phyloP scores from a whole-genome alignment of 306 rosid genomes.

The Vigna unguiculata region DNA sequence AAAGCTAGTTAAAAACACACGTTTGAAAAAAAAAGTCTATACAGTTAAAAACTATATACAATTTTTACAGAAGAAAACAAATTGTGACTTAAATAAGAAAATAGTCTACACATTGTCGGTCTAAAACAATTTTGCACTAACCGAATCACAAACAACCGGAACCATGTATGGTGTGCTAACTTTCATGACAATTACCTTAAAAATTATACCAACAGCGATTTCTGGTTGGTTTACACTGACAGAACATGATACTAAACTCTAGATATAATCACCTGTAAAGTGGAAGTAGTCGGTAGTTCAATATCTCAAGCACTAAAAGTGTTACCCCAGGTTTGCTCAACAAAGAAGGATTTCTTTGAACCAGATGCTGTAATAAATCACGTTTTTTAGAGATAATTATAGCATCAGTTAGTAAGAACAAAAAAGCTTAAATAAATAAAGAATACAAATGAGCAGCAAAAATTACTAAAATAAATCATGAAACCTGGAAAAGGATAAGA shows the following conservation, averaged over 20 bases:
- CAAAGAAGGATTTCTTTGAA: conserved; percentile 78
- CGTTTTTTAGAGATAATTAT: conserved; percentile 38
- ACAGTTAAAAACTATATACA: conserved; percentile 9
- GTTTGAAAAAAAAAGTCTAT: neutral
- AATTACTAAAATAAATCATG: conserved; percentile 30
- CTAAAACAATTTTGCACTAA: no score
- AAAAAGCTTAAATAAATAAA: neutral
- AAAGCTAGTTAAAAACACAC: neutral
- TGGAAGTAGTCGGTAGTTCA: conserved; percentile 97
- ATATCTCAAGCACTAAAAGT: conserved; percentile 91
- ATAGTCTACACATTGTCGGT: no score
- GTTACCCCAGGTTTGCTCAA: conserved; percentile 96
- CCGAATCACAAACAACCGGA: no score
- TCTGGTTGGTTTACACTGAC: neutral
- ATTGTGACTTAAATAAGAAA: neutral
- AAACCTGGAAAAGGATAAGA: conserved; percentile 32
- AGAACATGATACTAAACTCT: neutral
- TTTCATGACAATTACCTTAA: neutral
- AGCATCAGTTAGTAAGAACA: neutral
- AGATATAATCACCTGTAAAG: conserved; percentile 80
- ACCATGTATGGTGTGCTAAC: no score
- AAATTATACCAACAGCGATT: neutral
- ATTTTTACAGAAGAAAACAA: neutral
- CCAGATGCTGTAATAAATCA: conserved; percentile 72
- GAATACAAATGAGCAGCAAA: conserved; percentile 17